These are phyloP conservation scores for Acephala macrosclerotiorum DNA, from an alignment of 2,329 filamentous ascomycete species.

Conservation along the genomic window DNA sequence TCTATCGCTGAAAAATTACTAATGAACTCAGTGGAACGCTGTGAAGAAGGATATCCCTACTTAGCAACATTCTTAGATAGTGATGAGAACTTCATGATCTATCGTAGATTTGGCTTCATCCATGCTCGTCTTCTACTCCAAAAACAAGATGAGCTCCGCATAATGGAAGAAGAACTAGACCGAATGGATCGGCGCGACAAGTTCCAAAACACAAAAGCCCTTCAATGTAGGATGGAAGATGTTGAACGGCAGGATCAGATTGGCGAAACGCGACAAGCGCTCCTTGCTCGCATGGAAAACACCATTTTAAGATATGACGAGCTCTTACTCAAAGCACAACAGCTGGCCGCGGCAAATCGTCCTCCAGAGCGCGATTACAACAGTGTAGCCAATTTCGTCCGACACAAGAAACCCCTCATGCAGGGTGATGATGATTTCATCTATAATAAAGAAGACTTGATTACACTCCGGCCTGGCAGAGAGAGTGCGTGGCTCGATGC, in stretches of 20 bases:
- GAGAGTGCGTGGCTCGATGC: conserved; percentile 51
- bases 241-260: not conserved
- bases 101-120: conserved; percentile 48
- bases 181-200: conserved; percentile 18
- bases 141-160: conserved; percentile 26
- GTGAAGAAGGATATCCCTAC: conserved; percentile 45
- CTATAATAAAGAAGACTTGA: conserved; percentile 48
- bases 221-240: not conserved
- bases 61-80: conserved; percentile 48
- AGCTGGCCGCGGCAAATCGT: conserved; percentile 32
- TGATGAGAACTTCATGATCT: conserved; percentile 49
- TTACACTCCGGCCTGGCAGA: conserved; percentile 48
- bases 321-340: too few relatives aligned
- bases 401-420: conserved; percentile 33
- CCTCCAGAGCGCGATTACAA: conserved; percentile 44
- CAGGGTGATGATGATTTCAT: conserved; percentile 44
- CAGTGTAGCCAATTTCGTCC: conserved; percentile 43
- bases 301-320: too few relatives aligned
- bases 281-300: too few relatives aligned
- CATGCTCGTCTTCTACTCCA: conserved; percentile 44
- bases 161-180: conserved; percentile 15
- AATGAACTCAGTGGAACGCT: not conserved
- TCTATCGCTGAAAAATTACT: too few relatives aligned
- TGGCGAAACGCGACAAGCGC: too few relatives aligned
- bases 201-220: not conserved